A percentile compares a stretch with the other conserved stretches of the same genome.
Conservation (phyloP, 805 yeast genomes). For the Myxozyma udenii region DNA sequence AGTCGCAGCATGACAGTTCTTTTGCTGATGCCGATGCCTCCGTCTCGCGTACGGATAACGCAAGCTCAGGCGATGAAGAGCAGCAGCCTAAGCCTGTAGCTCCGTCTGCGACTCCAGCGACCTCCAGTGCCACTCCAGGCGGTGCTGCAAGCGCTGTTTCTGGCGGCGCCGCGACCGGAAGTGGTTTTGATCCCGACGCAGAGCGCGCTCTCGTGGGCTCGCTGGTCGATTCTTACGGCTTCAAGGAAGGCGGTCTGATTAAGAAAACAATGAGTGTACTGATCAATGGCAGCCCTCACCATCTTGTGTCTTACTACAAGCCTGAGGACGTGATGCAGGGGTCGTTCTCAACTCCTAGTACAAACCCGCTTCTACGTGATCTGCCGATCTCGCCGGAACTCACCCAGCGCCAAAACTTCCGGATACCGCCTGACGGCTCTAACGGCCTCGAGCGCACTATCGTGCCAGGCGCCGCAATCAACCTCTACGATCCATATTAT, state of each 20-base stretch:
- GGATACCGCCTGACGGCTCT: slow-evolving; percentile 37
- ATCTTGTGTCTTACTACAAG: slow-evolving; percentile 73
- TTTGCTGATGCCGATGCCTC: background rate
- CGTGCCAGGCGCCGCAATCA: slow-evolving; percentile 10
- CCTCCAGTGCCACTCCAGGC: slow-evolving; percentile 1
- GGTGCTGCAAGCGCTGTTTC: slow-evolving; percentile 1
- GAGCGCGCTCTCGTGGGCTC: slow-evolving; percentile 54
- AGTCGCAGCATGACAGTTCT: background rate
- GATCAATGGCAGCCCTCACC: slow-evolving; percentile 46
- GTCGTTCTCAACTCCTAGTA: slow-evolving; percentile 56
- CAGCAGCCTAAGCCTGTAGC: slow-evolving; percentile 10
- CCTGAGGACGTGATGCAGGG: slow-evolving; percentile 69
- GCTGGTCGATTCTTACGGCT: slow-evolving; percentile 57
- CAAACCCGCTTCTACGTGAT: slow-evolving; percentile 49
- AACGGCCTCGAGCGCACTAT: slow-evolving; percentile 21
- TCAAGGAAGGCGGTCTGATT: slow-evolving; percentile 68
- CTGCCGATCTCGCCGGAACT: slow-evolving; percentile 42
- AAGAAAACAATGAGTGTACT: slow-evolving; percentile 77
- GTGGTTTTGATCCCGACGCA: slow-evolving; percentile 31
- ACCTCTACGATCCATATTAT: slow-evolving; percentile 9
- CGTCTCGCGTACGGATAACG: background rate
- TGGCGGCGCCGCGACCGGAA: slow-evolving; percentile 7
- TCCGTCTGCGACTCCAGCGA: slow-evolving; percentile 13
- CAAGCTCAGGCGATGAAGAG: background rate
- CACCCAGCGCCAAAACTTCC: slow-evolving; percentile 37